Base-by-base conservation (phyloP, 2,329 filamentous ascomycete species). In the Atkinsonella texensis region DNA sequence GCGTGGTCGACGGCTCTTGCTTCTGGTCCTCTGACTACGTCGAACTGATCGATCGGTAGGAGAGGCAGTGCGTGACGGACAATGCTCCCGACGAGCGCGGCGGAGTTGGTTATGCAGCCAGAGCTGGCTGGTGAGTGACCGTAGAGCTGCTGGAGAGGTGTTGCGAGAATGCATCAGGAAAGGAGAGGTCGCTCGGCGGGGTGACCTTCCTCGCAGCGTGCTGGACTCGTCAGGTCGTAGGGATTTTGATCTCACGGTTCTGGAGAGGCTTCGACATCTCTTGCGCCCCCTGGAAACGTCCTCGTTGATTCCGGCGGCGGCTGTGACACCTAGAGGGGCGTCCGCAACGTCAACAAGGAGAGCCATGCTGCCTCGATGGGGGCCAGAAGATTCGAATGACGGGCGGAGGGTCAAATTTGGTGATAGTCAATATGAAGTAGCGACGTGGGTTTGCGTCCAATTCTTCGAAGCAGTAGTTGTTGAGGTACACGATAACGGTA, bases 61-160 rank as follows among this genome's bases (percentile, higher is more conserved):
- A 6, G 68, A 68, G 1, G 63, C 56, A 17, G 65, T 65, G 18
- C 69, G 62, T 12, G 69, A 72, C 11, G 69, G 69, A 53, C 69
- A 71, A 54, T 74, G 72, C 56, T 71, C 71, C 18, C 73, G 69
- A 41, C 70, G 68, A 35, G 64, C 63, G 32, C 68, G 65, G 5
- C 70, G 62, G 13, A 73, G 65, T 12, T 70, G 62, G 41, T 69
- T 67, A 52, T 68, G 66, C 15, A 73, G 65, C 17, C 74, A 59
- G 33, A 70, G 66, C 38, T 69, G 67, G 52, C 67, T 68, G 31
- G 67, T 68, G 12, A 73, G 70, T 3, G 70, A 72, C 15, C 67
- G 57, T 18, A 68, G 58, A 12, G 45, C 20, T 15, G 63, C 56
- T 4, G 66, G 65, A 6, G 68, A 69, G 2, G 66, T 59, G 20